A percentile compares a stretch with the other conserved stretches of the same genome.
Conservation (phyloP, 23 red algal genomes). For the Gracilariopsis chorda region DNA sequence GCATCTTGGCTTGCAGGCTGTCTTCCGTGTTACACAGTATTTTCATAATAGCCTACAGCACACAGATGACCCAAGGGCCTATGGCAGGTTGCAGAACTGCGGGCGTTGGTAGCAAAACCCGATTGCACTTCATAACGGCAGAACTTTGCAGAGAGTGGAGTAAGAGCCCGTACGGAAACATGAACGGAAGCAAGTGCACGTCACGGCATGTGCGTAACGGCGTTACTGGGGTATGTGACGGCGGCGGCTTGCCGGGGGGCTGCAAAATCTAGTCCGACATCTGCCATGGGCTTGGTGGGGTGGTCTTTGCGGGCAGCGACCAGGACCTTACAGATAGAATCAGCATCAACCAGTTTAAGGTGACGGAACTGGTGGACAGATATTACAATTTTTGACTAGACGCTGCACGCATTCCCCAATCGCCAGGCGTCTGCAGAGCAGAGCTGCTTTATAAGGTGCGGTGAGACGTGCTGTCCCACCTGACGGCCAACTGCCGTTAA, state of each 20-base stretch:
- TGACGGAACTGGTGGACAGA: not conserved
- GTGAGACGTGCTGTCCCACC: no score
- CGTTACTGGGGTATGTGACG: not conserved
- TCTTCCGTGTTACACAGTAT: no score
- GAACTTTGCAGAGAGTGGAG: not conserved
- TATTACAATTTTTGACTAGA: no score
- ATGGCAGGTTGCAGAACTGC: slow-evolving; percentile 26
- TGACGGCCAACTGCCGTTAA: no score
- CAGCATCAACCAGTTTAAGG: not conserved
- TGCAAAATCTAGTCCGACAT: not conserved
- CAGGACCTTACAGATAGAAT: not conserved
- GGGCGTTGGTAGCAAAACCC: slow-evolving; percentile 5
- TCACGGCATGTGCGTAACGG: not conserved
- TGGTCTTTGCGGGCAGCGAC: not conserved
- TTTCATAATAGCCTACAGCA: not conserved
- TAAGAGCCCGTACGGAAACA: not conserved
- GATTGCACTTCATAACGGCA: not conserved
- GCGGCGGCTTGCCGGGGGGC: not conserved
- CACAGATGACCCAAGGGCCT: slow-evolving; percentile 2
- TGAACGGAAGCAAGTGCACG: not conserved
- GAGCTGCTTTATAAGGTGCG: no score
- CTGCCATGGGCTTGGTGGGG: not conserved
- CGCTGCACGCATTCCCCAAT: no score
- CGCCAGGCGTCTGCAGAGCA: no score
- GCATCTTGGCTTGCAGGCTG: no score